Evolutionary conservation across 768 basidiomycete genomes (phyloP), one percentile per base, ranked within the genome.

Genomic region (Clitopilus hobsonii): DNA sequence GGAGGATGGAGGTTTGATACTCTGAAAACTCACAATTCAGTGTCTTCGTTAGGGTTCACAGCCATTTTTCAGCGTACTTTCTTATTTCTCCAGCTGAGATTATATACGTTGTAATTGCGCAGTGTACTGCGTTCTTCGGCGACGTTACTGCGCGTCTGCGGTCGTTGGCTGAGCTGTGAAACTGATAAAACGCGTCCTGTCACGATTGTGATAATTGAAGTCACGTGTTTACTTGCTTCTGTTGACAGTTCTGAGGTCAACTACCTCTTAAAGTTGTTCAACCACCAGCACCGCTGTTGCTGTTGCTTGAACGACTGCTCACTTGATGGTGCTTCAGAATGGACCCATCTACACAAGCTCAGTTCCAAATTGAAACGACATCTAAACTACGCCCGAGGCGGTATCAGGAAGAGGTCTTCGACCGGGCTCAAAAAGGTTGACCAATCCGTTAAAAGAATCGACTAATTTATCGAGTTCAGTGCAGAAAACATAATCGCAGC

Each of bases 41-140:
- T 96, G 69, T 98, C 94, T 75, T 96, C 90, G 77, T 94, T 79
- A 26, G 89, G 81, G 66, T 94, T 92, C 53, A 88, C 70, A 5
- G 86, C 72, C 87, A 89, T 86, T 52, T 36, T 57, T 55, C 57
- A n/a, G 16, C 16, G n/a, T 18, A 20, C 2, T 45, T 45, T 20
- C 22, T 45, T 5, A 20, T 5, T 3, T 45, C 22, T 45, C n/a
- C 22, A 20, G 10, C n/a, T n/a, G n/a, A n/a, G n/a, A n/a, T n/a
- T 45, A 45, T 45, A 45, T 45, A 36, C 3, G 5, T 6, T 5
- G 6, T 18, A 24, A 7, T 27, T 28, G 54, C 20, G 29, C 28
- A 49, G 54, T 45, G 8, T 20, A 20, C 41, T 45, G 41, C 41
- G 41, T 45, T 18, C 8, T 16, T 45, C 3, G 3, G 11, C 10